Evolutionary conservation across 352 stramenopile species (phyloP).

Genomic region (Elongisporangium undulatum): DNA sequence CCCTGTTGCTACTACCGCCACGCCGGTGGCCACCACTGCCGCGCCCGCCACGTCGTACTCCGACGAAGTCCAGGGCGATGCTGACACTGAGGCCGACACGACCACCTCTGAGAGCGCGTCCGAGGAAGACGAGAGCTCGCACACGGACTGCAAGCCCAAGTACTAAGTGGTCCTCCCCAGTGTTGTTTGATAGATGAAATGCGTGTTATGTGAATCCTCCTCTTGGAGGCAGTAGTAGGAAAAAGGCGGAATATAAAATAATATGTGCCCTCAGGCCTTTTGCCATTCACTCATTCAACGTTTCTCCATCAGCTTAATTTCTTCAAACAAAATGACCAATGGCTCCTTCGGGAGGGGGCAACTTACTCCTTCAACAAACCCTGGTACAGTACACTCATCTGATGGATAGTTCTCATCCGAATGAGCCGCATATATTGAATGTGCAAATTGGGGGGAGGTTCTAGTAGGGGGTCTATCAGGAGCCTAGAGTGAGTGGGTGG

Average conservation of each 20-base stretch:
- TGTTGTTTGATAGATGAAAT: not conserved
- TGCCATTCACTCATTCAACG: not conserved
- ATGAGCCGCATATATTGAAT: not conserved
- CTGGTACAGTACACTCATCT: too few relatives aligned
- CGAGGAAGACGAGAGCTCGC: not conserved
- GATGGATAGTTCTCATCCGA: too few relatives aligned
- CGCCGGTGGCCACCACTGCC: constrained; percentile 1
- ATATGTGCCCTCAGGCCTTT: not conserved
- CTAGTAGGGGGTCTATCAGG: not conserved
- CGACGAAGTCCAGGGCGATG: constrained; percentile 14
- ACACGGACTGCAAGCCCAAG: not conserved
- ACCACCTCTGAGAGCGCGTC: not conserved
- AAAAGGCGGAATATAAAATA: not conserved
- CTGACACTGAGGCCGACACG: constrained; percentile 6
- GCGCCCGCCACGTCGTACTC: constrained; percentile 3
- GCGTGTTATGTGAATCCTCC: not conserved
- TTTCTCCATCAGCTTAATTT: too few relatives aligned
- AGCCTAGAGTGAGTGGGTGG: not conserved
- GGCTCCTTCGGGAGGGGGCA: too few relatives aligned
- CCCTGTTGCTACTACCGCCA: not conserved
- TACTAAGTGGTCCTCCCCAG: not conserved
- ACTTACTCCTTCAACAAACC: too few relatives aligned
- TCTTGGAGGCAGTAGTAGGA: not conserved
- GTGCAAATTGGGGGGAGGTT: not conserved
- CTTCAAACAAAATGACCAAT: too few relatives aligned